Evolutionary conservation across 2,329 filamentous ascomycete species (phyloP), one percentile per base, ranked within the genome.

Genomic region (Calonectria pauciramosa): DNA sequence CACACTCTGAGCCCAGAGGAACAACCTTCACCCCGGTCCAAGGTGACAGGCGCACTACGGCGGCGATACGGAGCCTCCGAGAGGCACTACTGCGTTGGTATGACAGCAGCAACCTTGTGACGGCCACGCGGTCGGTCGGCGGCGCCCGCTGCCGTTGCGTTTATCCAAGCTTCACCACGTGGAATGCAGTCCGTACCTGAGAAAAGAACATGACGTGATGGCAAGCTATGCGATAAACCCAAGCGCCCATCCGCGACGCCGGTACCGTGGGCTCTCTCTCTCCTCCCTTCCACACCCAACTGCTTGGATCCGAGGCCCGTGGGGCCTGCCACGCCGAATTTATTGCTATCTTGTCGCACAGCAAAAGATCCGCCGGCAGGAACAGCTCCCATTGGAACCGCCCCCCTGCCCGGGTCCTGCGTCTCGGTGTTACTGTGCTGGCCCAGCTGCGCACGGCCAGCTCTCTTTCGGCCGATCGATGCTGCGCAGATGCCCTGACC

Each of bases 391-490:
- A 23, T 60, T 54, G 51, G 26, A 54, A 54, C 14, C 36, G 23
- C 56, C 56, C 38, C 34, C 56, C 23, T 18, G 23, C 23, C 16
- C 34, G 26, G 56, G 56, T 36, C 36, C 16, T 63, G 44, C 44
- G 26, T 54, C 51, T 49, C 38, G 60, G 60, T 65, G 60, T 49
- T 49, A 47, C n/a, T 65, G 34, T 14, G 32, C 28, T 32, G 16
- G 23, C 26, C 60, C 41, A n/a, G 18, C 26, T 14, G 60, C 60
- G 60, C 60, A 65, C 60, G 60, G 60, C 60, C 60, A 65, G 60
- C 38, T 9, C 44, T 65, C 30, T 65, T 30, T 65, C 60, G 60
- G 60, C 60, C 60, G 60, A 65, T 65, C 44, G 60, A 65, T 16
- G 41, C 38, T 49, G 30, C 38, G 20, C 38, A 65, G 38, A 47